Conservation (phyloP, 2,329 filamentous ascomycete species). For the Ophiosphaerella narmari region DNA sequence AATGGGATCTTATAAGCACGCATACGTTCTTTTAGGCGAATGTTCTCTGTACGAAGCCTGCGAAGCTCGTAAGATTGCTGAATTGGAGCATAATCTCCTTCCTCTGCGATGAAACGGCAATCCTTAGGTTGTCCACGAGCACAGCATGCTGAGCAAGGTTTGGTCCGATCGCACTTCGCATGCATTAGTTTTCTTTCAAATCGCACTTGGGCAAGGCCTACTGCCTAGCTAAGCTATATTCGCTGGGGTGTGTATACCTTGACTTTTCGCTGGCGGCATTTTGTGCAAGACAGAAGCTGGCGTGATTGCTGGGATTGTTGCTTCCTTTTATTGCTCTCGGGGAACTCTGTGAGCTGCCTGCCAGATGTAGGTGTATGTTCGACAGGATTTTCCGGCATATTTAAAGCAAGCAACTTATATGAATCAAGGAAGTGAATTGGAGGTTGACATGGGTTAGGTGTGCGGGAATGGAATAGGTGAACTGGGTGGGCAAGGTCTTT, state of each 20-base stretch:
- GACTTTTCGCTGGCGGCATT: constrained; percentile 55
- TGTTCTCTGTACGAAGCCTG: constrained; percentile 52
- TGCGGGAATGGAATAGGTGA: not conserved
- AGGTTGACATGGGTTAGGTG: constrained; percentile 4
- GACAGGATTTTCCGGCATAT: constrained; percentile 20
- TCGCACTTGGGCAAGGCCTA: not conserved
- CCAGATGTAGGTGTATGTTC: constrained; percentile 14
- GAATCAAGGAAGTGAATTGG: constrained; percentile 4
- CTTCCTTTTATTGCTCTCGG: constrained; percentile 33
- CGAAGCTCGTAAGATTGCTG: constrained; percentile 55
- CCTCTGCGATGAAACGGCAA: constrained; percentile 54
- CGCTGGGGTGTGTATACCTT: constrained; percentile 44
- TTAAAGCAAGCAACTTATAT: constrained; percentile 31
- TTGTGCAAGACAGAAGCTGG: constrained; percentile 55
- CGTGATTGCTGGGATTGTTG: constrained; percentile 49
- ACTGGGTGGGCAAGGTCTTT: not conserved
- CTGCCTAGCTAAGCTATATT: not conserved
- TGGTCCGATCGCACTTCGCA: constrained; percentile 54
- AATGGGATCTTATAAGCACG: constrained; percentile 39
- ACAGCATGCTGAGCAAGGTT: constrained; percentile 56
- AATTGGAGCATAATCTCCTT: constrained; percentile 53
- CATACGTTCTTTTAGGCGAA: constrained; percentile 50
- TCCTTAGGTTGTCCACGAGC: constrained; percentile 54
- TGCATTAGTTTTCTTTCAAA: not conserved
- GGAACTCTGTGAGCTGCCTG: constrained; percentile 9